A percentile compares a stretch with the other conserved stretches of the same genome.
Evolutionary conservation across 768 basidiomycete species (phyloP).

Genomic region (Mycena leptocephala): DNA sequence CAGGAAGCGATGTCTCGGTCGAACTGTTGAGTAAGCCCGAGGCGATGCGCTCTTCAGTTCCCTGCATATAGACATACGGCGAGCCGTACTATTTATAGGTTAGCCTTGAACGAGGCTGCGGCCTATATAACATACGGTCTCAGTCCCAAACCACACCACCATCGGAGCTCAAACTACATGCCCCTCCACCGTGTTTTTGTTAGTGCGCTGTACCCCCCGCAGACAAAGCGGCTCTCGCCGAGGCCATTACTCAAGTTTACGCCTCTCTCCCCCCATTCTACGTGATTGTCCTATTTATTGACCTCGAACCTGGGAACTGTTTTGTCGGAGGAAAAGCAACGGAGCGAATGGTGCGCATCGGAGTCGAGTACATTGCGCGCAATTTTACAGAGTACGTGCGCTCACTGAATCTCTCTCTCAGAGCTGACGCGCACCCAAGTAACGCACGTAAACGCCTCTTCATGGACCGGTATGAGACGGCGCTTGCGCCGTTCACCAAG

Average conservation of each 20-base stretch:
- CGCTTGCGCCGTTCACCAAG: conserved; percentile 33
- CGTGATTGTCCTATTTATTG: conserved; percentile 39
- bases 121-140: neutral
- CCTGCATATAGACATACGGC: too few species aligned
- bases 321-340: conserved; percentile 31
- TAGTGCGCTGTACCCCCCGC: conserved; percentile 31
- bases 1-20: too few species aligned
- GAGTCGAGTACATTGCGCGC: conserved; percentile 37
- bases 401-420: neutral
- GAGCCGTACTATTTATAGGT: too few species aligned
- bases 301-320: conserved; percentile 27
- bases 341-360: conserved; percentile 27
- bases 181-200: conserved; percentile 37
- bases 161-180: conserved; percentile 5
- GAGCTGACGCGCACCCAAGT: neutral
- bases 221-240: conserved; percentile 34
- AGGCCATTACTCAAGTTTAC: conserved; percentile 34
- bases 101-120: neutral
- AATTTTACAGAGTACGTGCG: conserved; percentile 19
- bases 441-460: conserved; percentile 18
- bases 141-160: neutral
- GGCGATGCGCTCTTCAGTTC: too few species aligned
- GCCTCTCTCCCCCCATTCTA: conserved; percentile 32
- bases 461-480: conserved; percentile 30
- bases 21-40: neutral